Evolutionary conservation across 2,329 filamentous ascomycete species (phyloP).

Genomic region (Aspergillus sp.): DNA sequence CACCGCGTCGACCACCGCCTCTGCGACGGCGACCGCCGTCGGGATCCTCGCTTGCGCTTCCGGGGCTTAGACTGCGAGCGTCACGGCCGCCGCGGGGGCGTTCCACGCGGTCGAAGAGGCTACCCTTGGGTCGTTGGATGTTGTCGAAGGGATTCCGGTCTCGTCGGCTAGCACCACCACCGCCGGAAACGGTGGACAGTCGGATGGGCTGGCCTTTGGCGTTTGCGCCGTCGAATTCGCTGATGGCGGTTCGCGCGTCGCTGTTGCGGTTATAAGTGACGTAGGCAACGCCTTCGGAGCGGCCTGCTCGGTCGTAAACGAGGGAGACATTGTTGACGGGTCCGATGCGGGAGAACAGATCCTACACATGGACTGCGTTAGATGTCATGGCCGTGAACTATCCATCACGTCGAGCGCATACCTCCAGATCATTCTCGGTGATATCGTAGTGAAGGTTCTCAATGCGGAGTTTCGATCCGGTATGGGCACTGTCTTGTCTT

Average conservation of each 20-base stretch:
- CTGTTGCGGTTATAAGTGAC: constrained; percentile 72
- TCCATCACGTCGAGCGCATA: constrained; percentile 37
- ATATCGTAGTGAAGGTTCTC: constrained; percentile 93
- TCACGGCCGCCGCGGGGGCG: constrained; percentile 40
- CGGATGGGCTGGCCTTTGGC: constrained; percentile 85
- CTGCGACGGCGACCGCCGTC: constrained; percentile 40
- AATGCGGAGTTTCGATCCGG: constrained; percentile 72
- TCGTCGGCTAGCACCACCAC: constrained; percentile 26
- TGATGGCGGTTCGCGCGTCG: constrained; percentile 73
- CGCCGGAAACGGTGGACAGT: constrained; percentile 62
- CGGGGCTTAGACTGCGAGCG: constrained; percentile 44
- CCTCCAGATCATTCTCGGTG: constrained; percentile 77
- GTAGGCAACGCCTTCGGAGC: constrained; percentile 80
- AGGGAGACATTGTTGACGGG: constrained; percentile 68
- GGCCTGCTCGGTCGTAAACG: constrained; percentile 81
- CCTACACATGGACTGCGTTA: constrained; percentile 50
- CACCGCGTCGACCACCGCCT: constrained; percentile 38
- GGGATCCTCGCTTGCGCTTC: constrained; percentile 31
- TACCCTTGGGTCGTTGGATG: constrained; percentile 53
- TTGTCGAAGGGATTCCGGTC: constrained; percentile 51
- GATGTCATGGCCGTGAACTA: background rate
- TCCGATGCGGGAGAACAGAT: constrained; percentile 77
- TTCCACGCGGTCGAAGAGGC: constrained; percentile 66
- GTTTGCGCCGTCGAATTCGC: constrained; percentile 84
- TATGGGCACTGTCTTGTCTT: constrained; percentile 47